Evolutionary conservation across 129 eudicot species (phyloP), one percentile per base, ranked within the genome.

Genomic region (Escallonia rubra): DNA sequence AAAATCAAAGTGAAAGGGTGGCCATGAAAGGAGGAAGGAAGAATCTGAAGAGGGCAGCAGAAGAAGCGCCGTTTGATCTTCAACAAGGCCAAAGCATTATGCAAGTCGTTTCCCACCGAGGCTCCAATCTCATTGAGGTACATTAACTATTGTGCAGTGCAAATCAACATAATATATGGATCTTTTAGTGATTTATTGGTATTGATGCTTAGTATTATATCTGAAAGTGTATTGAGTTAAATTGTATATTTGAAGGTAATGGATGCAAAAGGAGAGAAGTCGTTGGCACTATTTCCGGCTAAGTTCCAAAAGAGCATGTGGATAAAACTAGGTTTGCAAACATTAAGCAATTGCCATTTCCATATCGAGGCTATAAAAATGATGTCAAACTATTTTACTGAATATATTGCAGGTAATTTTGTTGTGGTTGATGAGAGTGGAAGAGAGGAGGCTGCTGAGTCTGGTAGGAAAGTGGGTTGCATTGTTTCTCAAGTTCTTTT

Each of bases 221-320:
- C n/a, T n/a, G n/a, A n/a, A n/a, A n/a, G n/a, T n/a, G n/a, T n/a
- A n/a, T n/a, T n/a, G n/a, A n/a, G n/a, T 48, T 48, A 39, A 5
- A 38, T 57, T 45, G 7, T 57, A 2, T 16, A 3, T n/a, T n/a
- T 39, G 41, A 70, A 93, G 99, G 89, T 86, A 47, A 61, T 85
- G 75, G 96, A 93, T 65, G 65, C 85, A 6, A 89, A 80, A 76
- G 93, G 96, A 38, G 78, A 82, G 74, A 84, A 72, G 15, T 50
- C 84, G 12, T 67, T 89, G 72, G 96, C 95, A 23, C 57, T 86
- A 54, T 89, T 93, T 71, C 96, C 99, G 45, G 95, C 99, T 47
- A 93, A 89, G 67, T 93, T 93, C 67, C 96, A 86, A 68, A 93
- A 89, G 78, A 93, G 90, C 86, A 86, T 93, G 99, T 93, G 99